These are phyloP conservation scores for Russula olivacea DNA, from an alignment of 768 basidiomycete species.

Conservation along the genomic window DNA sequence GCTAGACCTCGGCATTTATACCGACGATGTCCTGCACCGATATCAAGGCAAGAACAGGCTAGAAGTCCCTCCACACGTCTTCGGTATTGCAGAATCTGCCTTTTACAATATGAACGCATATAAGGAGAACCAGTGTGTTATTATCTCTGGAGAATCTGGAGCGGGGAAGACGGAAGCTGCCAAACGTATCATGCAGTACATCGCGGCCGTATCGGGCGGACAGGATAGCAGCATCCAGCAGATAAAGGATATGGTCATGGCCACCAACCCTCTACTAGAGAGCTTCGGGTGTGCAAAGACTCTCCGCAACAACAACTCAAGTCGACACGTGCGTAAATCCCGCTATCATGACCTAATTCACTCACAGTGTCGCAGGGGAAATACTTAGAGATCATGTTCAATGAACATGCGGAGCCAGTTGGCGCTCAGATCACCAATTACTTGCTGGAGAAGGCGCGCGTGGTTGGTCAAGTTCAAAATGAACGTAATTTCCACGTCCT, in stretches of 20 bases:
- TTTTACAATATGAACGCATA: slow-evolving; percentile 99
- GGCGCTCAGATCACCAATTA: slow-evolving; percentile 99
- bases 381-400: slow-evolving; percentile 99
- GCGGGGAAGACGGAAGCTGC: slow-evolving; percentile 99
- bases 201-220: slow-evolving; percentile 91
- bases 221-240: slow-evolving; percentile 89
- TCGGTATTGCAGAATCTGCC: slow-evolving; percentile 91
- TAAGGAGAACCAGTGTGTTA: slow-evolving; percentile 99
- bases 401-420: slow-evolving; percentile 83
- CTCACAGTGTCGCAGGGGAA: slow-evolving; percentile 63
- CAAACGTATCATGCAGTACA: slow-evolving; percentile 99
- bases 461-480: slow-evolving; percentile 93
- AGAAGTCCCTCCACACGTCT: slow-evolving; percentile 97
- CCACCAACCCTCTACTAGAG: slow-evolving; percentile 94
- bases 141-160: slow-evolving; percentile 98
- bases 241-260: slow-evolving; percentile 99
- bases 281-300: slow-evolving; percentile 99
- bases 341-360: slow-evolving; percentile 12
- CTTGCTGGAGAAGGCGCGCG: slow-evolving; percentile 91
- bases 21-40: slow-evolving; percentile 74
- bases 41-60: slow-evolving; percentile 97
- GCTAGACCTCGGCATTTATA: slow-evolving; percentile 94
- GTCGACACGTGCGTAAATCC: slow-evolving; percentile 75
- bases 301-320: slow-evolving; percentile 96
- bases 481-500: slow-evolving; percentile 99